These are phyloP conservation scores for Lipomyces spencermartinsiae DNA, from an alignment of 805 yeast genomes.

Conservation along the genomic window DNA sequence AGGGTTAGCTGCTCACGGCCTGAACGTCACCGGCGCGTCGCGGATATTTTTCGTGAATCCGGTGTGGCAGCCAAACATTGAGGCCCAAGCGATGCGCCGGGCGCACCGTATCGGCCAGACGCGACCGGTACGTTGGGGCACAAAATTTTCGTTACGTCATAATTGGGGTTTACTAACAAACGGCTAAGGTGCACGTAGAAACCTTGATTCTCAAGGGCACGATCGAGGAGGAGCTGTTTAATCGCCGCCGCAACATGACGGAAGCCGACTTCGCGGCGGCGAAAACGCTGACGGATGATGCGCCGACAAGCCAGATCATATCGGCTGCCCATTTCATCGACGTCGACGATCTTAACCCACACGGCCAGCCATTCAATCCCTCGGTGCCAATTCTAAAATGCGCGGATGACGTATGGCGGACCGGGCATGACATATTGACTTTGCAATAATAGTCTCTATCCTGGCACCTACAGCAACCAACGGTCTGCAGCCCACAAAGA, in stretches of 20 bases:
- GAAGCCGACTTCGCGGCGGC: conserved; percentile 31
- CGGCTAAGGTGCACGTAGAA: conserved; percentile 54
- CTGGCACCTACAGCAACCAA: no score
- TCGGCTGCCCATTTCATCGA: conserved; percentile 27
- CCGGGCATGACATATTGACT: no score
- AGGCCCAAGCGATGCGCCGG: conserved; percentile 78
- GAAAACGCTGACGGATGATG: conserved; percentile 36
- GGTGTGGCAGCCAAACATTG: conserved; percentile 70
- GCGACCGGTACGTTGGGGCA: conserved; percentile 53
- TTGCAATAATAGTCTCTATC: no score
- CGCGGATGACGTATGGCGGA: background rate
- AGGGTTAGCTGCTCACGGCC: conserved; percentile 70
- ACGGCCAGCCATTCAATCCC: conserved; percentile 6
- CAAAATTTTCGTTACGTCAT: background rate
- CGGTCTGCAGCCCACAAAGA: no score
- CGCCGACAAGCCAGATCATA: conserved; percentile 23
- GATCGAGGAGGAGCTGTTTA: conserved; percentile 71
- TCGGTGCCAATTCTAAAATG: background rate
- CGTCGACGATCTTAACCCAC: background rate
- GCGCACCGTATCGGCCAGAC: conserved; percentile 78
- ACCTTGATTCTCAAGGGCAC: conserved; percentile 67
- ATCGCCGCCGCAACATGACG: conserved; percentile 35
- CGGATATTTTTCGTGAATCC: conserved; percentile 74
- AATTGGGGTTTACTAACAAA: background rate
- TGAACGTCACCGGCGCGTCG: conserved; percentile 71